Evolutionary conservation across 192 early-diverging fungal species (phyloP).

Genomic region (Coemansia sp.): DNA sequence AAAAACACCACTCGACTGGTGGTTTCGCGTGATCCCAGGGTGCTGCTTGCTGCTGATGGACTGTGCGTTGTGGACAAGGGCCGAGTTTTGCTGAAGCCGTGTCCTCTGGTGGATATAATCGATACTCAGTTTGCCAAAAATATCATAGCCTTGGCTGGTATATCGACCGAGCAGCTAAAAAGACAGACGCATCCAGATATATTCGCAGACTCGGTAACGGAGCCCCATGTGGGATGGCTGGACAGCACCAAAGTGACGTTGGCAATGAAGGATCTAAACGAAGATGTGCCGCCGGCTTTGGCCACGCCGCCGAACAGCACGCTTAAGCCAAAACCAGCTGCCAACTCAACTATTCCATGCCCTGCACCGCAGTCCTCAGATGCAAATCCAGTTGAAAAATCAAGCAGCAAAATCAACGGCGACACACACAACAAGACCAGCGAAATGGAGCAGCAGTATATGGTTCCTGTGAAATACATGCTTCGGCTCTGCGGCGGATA

Average conservation of each 20-base stretch:
- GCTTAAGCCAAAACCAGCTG: neutral
- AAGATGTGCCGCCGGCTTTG: neutral
- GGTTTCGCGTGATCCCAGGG: conserved; percentile 55
- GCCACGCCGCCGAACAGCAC: conserved; percentile 18
- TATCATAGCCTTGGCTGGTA: neutral
- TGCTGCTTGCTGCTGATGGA: conserved; percentile 52
- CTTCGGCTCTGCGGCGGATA: conserved; percentile 30
- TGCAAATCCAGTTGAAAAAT: neutral
- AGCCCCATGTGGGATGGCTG: too few species aligned
- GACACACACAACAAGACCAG: too few species aligned
- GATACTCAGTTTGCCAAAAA: neutral
- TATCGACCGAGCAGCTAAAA: neutral
- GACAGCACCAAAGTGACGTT: too few species aligned
- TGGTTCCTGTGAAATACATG: conserved; percentile 33
- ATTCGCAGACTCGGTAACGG: too few species aligned
- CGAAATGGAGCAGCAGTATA: neutral
- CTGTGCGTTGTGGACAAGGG: conserved; percentile 57
- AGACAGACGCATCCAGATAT: too few species aligned
- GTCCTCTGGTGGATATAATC: neutral
- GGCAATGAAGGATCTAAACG: too few species aligned
- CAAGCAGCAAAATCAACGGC: too few species aligned
- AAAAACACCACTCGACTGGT: conserved; percentile 49
- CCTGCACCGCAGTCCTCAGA: neutral
- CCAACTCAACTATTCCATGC: neutral
- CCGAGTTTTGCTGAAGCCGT: neutral